Base-by-base conservation (phyloP, 1,139 yeast species). In the Scheffersomyces insectosa region DNA sequence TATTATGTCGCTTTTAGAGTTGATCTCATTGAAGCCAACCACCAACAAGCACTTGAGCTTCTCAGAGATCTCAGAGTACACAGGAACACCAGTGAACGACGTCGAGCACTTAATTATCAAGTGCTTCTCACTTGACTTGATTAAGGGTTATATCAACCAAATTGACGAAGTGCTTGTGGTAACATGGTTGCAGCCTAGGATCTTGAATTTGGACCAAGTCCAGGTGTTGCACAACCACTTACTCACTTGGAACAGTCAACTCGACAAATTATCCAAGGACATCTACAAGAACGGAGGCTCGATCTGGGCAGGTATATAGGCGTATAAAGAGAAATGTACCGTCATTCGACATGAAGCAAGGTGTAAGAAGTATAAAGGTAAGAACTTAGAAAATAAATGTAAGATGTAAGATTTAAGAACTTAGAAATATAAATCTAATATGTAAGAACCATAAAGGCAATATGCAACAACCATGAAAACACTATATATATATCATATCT, bases 121-220 rank as follows among this genome's bases (percentile, higher is more conserved):
- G 70, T 93, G 97, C 38, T 81, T 95, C 50, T 83, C 95, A 46
- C 72, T 93, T 48, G 88, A 88, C 14, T 76, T 95, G 54, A 78
- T 93, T 55, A 82, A 83, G 65, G 99, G 99, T 8, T 75, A 80
- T 42, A 93, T 93, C 56, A 95, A 93, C 62, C 96, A 93, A 69
- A 89, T 90, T 39, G 80, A 82, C 43, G 80, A 85, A 60, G 69
- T 84, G 10, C 88, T 93, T 49, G 82, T 86, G 27, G 83, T 93
- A 42, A 83, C 88, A 16, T 93, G 99, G 98, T 84, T 91, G 49
- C 98, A 93, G 70, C 98, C 99, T 43, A 79, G 98, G 59, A 88
- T 90, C 43, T 84, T 93, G 76, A 88, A 88, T 60, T 77, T 75
- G 55, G 80, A 79, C 39, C 98, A 93, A 72, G 88, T 91, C 47